Conservation (phyloP, 1,139 yeast genomes). For the Geotrichum klebahnii region DNA sequence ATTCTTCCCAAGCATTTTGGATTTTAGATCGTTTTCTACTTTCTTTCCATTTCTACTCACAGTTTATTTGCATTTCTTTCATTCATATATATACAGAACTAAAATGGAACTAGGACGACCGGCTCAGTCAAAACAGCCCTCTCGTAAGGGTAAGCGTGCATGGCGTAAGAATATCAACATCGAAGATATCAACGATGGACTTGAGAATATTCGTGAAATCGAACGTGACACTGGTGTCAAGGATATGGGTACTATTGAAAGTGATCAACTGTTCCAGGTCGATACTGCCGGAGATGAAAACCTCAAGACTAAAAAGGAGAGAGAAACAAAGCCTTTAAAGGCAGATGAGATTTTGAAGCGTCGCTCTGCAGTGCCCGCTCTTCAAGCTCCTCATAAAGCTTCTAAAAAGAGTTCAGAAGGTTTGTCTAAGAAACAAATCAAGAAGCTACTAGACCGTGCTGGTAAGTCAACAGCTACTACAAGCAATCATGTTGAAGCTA, state of each 20-base stretch:
- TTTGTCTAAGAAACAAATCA: constrained; percentile 63
- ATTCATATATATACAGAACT: constrained; percentile 9
- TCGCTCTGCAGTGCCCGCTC: constrained; percentile 74
- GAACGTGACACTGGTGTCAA: constrained; percentile 47
- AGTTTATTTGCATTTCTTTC: not conserved
- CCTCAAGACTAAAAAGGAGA: constrained; percentile 37
- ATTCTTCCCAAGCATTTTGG: not conserved
- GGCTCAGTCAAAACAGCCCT: constrained; percentile 50
- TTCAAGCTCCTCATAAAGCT: constrained; percentile 43
- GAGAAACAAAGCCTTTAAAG: constrained; percentile 48
- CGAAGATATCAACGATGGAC: constrained; percentile 65
- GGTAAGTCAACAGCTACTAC: constrained; percentile 49
- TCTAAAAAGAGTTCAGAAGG: constrained; percentile 48
- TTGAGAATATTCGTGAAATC: constrained; percentile 66
- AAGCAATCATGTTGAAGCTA: constrained; percentile 50
- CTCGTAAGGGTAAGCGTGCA: constrained; percentile 88
- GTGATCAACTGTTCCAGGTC: constrained; percentile 57
- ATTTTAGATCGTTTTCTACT: not conserved
- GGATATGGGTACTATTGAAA: constrained; percentile 26
- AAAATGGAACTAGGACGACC: constrained; percentile 36
- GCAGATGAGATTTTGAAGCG: constrained; percentile 70
- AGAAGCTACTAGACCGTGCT: constrained; percentile 68
- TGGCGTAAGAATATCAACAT: constrained; percentile 95
- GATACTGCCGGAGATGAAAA: constrained; percentile 63
- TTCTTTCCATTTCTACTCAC: not conserved